phyloP scores from a whole-genome alignment of 1,284 basidiomycete species.

The Hemileia vastatrix region DNA sequence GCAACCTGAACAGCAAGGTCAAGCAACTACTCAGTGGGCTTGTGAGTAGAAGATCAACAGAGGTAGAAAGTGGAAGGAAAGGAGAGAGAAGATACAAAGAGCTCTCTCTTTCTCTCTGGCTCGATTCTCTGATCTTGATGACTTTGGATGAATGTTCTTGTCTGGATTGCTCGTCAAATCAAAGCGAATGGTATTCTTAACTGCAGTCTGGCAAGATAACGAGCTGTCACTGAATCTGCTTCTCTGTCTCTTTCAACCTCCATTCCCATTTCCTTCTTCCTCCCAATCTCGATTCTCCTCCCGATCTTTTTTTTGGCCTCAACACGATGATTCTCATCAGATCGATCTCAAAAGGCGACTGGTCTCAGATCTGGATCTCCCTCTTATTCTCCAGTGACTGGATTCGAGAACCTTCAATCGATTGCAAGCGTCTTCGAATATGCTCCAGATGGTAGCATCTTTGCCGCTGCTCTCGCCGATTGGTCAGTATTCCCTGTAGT shows the following conservation, averaged over 20 bases:
- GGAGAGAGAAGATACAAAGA: too few relatives aligned
- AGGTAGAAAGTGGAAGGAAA: too few relatives aligned
- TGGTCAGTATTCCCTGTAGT: constrained; percentile 16
- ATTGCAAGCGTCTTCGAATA: constrained; percentile 39
- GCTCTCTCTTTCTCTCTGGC: too few relatives aligned
- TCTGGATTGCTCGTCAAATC: too few relatives aligned
- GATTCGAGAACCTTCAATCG: constrained; percentile 50
- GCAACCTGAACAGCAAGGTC: constrained; percentile 13
- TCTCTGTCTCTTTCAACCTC: too few relatives aligned
- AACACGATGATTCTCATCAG: constrained; percentile 50
- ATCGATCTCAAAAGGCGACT: constrained; percentile 84
- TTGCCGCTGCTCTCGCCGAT: constrained; percentile 37
- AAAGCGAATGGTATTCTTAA: too few relatives aligned
- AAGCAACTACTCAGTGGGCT: constrained; percentile 33
- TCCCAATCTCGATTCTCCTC: too few relatives aligned
- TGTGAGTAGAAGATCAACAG: constrained; percentile 14
- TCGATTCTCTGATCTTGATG: too few relatives aligned
- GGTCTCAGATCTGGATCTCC: constrained; percentile 75
- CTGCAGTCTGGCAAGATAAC: too few relatives aligned
- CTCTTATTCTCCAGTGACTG: constrained; percentile 58
- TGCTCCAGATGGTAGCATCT: constrained; percentile 35
- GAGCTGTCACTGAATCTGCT: too few relatives aligned
- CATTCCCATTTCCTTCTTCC: too few relatives aligned
- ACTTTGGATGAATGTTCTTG: too few relatives aligned
- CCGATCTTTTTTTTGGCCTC: constrained; percentile 3